Base-by-base conservation (phyloP, 306 rosid genomes). In the Lupinus albus region DNA sequence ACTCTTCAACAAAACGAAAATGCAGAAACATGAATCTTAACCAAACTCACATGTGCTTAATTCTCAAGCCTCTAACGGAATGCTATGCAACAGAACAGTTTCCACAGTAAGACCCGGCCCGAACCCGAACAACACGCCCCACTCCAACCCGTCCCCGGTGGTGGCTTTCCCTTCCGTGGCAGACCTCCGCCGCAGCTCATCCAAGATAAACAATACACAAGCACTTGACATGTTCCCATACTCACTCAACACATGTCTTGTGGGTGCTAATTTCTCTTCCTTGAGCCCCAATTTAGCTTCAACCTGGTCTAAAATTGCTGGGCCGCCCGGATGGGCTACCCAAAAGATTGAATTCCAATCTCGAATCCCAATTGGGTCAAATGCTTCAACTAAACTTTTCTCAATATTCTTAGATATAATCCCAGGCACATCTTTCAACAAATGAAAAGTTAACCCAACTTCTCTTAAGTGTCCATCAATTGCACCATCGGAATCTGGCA, bases 211-310 rank as follows among this genome's bases (percentile, higher is more conserved):
- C 20, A 52, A 0, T 7, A 52, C 32, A 6, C 50, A 46, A 1
- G 58, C 58, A 11, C 58, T 20, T 5, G 58, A 16, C 58, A 52
- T 52, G 58, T 52, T 52, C 30, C 58, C 58, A 16, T 52, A 52
- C 28, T 52, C 58, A 2, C 58, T 16, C 1, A 52, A 10, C 4
- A 52, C 21, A 12, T 15, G 25, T 0, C 58, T 11, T 1, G 30
- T 52, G 25, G 58, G 11, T 11, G 6, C 4, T 0, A 52, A 30
- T 30, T 52, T 52, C 58, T 52, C 58, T n/a, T 52, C 30, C 58
- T 52, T 16, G 11, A 52, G 21, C 32, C 32, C 58, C 1, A 52
- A 30, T n/a, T 16, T 52, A 11, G 32, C 25, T n/a, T 52, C 30
- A 21, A 15, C 32, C 45, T 39, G 45, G 3, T 39, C 45, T 0